Evolutionary conservation across 371 early-diverging fungal genomes (phyloP).

Genomic region (Mucor irregularis): DNA sequence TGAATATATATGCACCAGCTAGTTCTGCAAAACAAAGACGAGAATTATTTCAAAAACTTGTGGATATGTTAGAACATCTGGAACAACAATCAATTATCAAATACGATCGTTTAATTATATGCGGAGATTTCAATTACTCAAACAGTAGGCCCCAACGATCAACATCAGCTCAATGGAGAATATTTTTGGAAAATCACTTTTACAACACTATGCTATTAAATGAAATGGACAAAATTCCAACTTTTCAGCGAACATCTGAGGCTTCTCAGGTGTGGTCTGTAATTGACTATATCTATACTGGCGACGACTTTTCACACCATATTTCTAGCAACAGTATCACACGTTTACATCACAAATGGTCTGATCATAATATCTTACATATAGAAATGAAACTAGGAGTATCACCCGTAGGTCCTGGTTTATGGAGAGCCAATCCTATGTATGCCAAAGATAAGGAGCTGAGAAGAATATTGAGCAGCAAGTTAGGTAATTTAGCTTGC

Average conservation of each 20-base stretch:
- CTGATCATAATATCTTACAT: not conserved
- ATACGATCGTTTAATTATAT: no score
- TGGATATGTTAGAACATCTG: no score
- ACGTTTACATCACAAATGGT: not conserved
- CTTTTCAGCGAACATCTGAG: no score
- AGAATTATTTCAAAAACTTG: no score
- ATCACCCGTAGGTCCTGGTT: not conserved
- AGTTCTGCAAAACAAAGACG: not conserved
- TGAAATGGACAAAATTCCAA: no score
- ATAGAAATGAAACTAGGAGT: not conserved
- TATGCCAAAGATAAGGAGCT: not conserved
- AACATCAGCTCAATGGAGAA: no score
- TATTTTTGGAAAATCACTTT: no score
- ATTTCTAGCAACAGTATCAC: not conserved
- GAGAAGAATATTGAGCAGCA: not conserved
- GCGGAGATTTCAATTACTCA: no score
- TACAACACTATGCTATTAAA: no score
- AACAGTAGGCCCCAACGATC: no score
- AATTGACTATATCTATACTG: constrained; percentile 5
- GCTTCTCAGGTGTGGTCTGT: no score
- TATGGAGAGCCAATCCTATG: constrained; percentile 12
- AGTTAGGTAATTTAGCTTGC: not conserved
- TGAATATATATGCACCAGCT: constrained; percentile 10
- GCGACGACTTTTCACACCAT: not conserved
- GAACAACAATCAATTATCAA: no score